phyloP scores from a whole-genome alignment of 345 rosid genomes.

The Brassica rapa region DNA sequence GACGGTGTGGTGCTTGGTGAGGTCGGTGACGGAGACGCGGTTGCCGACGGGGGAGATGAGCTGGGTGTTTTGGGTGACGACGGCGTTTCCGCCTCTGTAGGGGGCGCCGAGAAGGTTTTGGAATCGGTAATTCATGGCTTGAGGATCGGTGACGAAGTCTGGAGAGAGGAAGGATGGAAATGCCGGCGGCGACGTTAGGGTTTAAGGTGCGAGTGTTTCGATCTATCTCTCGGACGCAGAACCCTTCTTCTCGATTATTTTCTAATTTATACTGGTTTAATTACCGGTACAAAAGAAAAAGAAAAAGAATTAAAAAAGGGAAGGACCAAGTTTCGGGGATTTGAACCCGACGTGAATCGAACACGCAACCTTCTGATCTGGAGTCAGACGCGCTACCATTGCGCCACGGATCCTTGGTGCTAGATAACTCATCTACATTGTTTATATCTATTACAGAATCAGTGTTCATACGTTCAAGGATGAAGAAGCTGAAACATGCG shows the following conservation, averaged over 20 bases:
- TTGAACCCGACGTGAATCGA: slow-evolving; percentile 97
- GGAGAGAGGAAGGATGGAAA: not conserved
- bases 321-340: slow-evolving; percentile 19
- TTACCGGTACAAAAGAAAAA: not conserved
- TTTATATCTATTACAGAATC: not conserved
- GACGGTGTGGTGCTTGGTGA: slow-evolving; percentile 64
- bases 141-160: slow-evolving; percentile 6
- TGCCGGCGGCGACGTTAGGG: slow-evolving; percentile 36
- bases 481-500: not conserved
- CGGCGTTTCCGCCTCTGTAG: slow-evolving; percentile 83
- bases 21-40: slow-evolving; percentile 89
- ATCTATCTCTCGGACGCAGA: not conserved
- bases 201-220: slow-evolving; percentile 24
- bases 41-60: slow-evolving; percentile 87
- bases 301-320: not conserved
- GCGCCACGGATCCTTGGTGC: slow-evolving; percentile 80
- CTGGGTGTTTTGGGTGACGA: slow-evolving; percentile 60
- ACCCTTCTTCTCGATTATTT: not conserved
- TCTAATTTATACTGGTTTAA: not conserved
- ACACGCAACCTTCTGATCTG: slow-evolving; percentile 99
- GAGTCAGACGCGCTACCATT: slow-evolving; percentile 99
- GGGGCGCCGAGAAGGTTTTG: slow-evolving; percentile 90
- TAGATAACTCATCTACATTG: not conserved
- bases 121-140: slow-evolving; percentile 77
- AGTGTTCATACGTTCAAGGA: not conserved